These are phyloP conservation scores for Kuraishia ogatae DNA, from an alignment of 805 yeast genomes.

Conservation along the genomic window DNA sequence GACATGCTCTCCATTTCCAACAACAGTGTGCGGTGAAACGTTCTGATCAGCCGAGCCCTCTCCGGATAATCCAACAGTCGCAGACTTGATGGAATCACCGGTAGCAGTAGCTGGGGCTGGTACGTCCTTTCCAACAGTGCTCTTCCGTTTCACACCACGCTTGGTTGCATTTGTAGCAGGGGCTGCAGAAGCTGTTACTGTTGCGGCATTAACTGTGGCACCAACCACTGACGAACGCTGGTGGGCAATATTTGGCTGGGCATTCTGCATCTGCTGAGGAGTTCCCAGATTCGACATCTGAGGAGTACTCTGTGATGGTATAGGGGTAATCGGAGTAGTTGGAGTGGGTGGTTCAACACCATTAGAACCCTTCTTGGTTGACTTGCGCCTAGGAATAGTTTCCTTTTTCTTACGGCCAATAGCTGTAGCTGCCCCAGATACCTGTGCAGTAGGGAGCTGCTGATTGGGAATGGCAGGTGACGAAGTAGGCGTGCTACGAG, in stretches of 20 bases:
- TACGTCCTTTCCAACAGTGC: background rate
- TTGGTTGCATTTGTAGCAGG: constrained; percentile 5
- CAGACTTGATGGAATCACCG: background rate
- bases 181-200: constrained; percentile 6
- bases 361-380: constrained; percentile 10
- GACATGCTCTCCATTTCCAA: background rate
- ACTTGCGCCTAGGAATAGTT: constrained; percentile 12
- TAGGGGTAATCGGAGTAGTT: constrained; percentile 28
- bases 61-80: background rate
- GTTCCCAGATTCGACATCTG: background rate
- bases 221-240: constrained; percentile 1
- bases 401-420: constrained; percentile 15
- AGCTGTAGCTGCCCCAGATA: constrained; percentile 6
- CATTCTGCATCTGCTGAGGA: background rate
- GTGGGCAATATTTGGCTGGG: constrained; percentile 2
- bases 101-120: constrained; percentile 4
- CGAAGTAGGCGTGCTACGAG: constrained; percentile 11
- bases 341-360: constrained; percentile 33
- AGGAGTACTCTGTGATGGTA: constrained; percentile 6
- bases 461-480: constrained; percentile 9
- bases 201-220: background rate
- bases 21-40: background rate
- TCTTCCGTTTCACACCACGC: constrained; percentile 8
- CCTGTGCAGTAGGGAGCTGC: constrained; percentile 7
- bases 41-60: background rate